phyloP scores from a whole-genome alignment of 2,329 filamentous ascomycete genomes.

The Orbilia ellipsospora region DNA sequence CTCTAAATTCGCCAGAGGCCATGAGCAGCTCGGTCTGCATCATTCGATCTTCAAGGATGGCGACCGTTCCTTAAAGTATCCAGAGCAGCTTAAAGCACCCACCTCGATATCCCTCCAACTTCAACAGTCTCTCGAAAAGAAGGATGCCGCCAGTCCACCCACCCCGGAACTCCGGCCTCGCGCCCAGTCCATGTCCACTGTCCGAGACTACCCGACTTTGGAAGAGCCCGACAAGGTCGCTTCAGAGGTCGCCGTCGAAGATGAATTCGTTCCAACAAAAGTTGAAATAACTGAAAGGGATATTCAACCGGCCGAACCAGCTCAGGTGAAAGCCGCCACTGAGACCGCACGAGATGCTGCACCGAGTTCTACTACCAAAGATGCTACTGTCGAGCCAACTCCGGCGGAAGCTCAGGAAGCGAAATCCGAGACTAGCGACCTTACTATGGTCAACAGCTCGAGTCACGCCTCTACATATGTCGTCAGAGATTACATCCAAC shows the following conservation, averaged over 20 bases:
- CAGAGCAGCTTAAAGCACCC: slow-evolving; percentile 38
- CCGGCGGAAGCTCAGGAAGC: slow-evolving; percentile 56
- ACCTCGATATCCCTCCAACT: slow-evolving; percentile 48
- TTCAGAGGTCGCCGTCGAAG: slow-evolving; percentile 39
- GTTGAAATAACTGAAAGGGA: slow-evolving; percentile 25
- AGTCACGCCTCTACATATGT: slow-evolving; percentile 69
- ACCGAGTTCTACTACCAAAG: neutral
- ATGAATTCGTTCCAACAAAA: slow-evolving; percentile 18
- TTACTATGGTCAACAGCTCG: slow-evolving; percentile 65
- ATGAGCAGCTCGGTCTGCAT: slow-evolving; percentile 47
- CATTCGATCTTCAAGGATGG: slow-evolving; percentile 57
- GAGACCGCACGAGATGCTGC: neutral
- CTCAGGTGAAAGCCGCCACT: slow-evolving; percentile 25
- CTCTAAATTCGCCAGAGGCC: slow-evolving; percentile 32
- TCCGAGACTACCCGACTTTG: slow-evolving; percentile 48
- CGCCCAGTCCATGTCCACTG: slow-evolving; percentile 50
- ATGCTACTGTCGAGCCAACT: slow-evolving; percentile 1
- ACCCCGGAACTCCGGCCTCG: slow-evolving; percentile 45
- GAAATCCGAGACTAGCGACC: slow-evolving; percentile 60
- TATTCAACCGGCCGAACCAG: neutral
- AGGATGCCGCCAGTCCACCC: slow-evolving; percentile 37
- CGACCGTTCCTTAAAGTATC: slow-evolving; percentile 50
- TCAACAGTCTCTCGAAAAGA: slow-evolving; percentile 52
- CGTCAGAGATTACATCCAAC: slow-evolving; percentile 79
- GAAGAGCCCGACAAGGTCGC: slow-evolving; percentile 43